Conservation (phyloP, 1,284 basidiomycete genomes). For the Volvariella surrecta region DNA sequence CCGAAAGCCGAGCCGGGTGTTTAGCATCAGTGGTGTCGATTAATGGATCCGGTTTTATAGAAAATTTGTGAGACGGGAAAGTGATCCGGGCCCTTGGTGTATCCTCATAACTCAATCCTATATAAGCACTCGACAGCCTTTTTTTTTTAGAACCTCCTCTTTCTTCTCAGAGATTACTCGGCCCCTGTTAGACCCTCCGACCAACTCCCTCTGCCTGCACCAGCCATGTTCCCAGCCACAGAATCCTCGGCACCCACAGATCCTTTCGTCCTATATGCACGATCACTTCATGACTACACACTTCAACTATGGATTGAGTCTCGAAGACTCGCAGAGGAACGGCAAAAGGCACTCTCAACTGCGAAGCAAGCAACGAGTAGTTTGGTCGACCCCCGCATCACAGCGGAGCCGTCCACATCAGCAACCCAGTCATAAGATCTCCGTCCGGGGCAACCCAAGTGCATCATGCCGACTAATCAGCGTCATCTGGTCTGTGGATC, state of each 20-base stretch:
- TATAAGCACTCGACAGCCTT: slow-evolving; percentile 11
- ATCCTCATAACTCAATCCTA: slow-evolving; percentile 10
- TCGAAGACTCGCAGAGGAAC: slow-evolving; percentile 46
- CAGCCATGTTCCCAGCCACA: neutral
- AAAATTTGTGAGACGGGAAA: slow-evolving; percentile 10
- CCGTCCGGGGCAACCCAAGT: too few relatives aligned
- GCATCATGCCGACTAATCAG: too few relatives aligned
- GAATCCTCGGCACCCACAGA: slow-evolving; percentile 18
- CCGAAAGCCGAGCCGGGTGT: too few relatives aligned
- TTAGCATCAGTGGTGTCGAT: too few relatives aligned
- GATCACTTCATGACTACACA: slow-evolving; percentile 59
- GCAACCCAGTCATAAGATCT: too few relatives aligned
- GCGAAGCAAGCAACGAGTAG: too few relatives aligned
- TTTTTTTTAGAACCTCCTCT: slow-evolving; percentile 12
- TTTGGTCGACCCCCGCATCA: too few relatives aligned
- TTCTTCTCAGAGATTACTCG: slow-evolving; percentile 13
- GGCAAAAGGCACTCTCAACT: neutral
- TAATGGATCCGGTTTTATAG: slow-evolving; percentile 4
- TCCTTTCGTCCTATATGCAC: slow-evolving; percentile 47
- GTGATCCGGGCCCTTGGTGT: slow-evolving; percentile 17
- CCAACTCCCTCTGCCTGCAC: slow-evolving; percentile 7
- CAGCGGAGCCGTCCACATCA: too few relatives aligned
- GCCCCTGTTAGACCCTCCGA: slow-evolving; percentile 7
- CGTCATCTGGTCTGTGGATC: too few relatives aligned
- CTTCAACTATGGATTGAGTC: slow-evolving; percentile 61